Evolutionary conservation across 2,329 filamentous ascomycete genomes (phyloP), one percentile per base, ranked within the genome.

Genomic region (Pestalotiopsis sp.): DNA sequence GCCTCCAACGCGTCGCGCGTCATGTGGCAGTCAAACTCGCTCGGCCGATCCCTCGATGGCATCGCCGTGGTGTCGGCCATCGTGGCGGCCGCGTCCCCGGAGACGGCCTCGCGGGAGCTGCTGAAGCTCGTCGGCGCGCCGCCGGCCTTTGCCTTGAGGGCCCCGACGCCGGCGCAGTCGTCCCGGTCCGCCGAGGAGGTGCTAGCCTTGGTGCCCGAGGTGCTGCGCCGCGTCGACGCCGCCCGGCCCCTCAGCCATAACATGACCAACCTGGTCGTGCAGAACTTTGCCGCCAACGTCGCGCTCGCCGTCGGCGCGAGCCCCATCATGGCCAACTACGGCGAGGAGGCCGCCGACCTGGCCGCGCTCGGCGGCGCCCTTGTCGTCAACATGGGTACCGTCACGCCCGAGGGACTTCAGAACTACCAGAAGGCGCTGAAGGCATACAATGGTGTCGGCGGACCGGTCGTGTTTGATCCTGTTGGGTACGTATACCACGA

Each of bases 251-350:
- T 98, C 25, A 92, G 92, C 64, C 95, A 98, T 81, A 98, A 97
- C 81, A 98, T 98, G 93, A 98, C 96, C 66, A 98, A 98, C 78
- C 86, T 95, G 65, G 95, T 98, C 0, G 95, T 98, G 25, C 94
- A 97, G 76, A 97, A 98, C 81, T 93, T 98, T 75, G 93, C 95
- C 17, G 95, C 96, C 65, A 98, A 97, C 76, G 91, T 98, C 3
- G 94, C 93, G 52, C 86, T 69, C 17, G 89, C 92, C 41, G 86
- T 97, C 65, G 95, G 95, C 45, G 92, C 93, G 13, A 96, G 92
- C 23, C 95, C 95, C 52, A 98, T 98, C 79, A 98, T 98, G 95
- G 91, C 94, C 7, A 95, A 93, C 79, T 93, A 95, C 75, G 93
- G 91, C 31, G 88, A 90, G 64, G 95, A 98, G 84, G 94, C 94